Evolutionary conservation across 2,329 filamentous ascomycete genomes (phyloP).

Genomic region (Cladosporium sp.): DNA sequence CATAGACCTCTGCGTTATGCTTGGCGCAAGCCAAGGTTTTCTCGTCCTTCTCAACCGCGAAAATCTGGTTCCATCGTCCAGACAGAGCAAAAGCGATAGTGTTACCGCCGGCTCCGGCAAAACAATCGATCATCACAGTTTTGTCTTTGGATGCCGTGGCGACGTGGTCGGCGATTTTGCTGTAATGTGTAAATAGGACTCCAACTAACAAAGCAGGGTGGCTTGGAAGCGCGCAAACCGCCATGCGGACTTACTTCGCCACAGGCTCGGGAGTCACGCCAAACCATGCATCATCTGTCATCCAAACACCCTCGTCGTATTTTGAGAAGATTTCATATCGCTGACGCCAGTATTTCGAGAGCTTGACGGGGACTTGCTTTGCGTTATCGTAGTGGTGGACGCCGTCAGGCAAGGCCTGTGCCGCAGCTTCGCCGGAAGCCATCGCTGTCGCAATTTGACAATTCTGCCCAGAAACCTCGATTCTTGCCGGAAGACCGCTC

Average conservation of each 20-base stretch:
- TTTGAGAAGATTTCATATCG: slow-evolving; percentile 78
- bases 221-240: not conserved
- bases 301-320: slow-evolving; percentile 80
- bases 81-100: slow-evolving; percentile 87
- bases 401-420: slow-evolving; percentile 49
- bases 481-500: not conserved
- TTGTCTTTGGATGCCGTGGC: slow-evolving; percentile 49
- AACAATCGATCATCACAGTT: slow-evolving; percentile 73
- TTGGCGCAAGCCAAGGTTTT: slow-evolving; percentile 81
- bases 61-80: slow-evolving; percentile 71
- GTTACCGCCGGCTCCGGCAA: slow-evolving; percentile 89
- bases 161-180: slow-evolving; percentile 71
- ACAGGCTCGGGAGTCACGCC: slow-evolving; percentile 92
- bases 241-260: slow-evolving; percentile 56
- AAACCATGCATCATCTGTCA: slow-evolving; percentile 95
- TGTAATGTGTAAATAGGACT: slow-evolving; percentile 33
- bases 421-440: slow-evolving; percentile 11
- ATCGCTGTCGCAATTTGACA: slow-evolving; percentile 1
- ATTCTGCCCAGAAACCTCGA: not conserved
- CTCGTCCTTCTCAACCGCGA: slow-evolving; percentile 80
- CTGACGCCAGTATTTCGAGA: slow-evolving; percentile 91
- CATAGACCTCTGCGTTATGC: slow-evolving; percentile 83
- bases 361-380: slow-evolving; percentile 69
- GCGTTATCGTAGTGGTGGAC: slow-evolving; percentile 69
- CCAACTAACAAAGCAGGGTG: not conserved